Conservation (phyloP, 1,284 basidiomycete species). For the Tilletia setariae region DNA sequence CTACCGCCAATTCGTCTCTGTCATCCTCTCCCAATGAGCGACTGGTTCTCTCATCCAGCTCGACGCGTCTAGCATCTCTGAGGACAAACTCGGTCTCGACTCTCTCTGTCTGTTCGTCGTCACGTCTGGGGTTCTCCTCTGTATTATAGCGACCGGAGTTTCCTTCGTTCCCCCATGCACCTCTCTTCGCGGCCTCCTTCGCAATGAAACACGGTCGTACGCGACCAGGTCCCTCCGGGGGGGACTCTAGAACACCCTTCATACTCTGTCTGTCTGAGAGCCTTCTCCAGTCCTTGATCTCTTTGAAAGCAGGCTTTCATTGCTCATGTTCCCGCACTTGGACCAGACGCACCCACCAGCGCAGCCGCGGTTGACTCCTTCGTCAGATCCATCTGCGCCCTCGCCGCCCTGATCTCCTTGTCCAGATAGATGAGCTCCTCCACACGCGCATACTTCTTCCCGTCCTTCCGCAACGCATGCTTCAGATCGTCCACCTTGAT, state of each 20-base stretch:
- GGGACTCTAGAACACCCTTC: too few species aligned
- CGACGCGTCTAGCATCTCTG: background rate
- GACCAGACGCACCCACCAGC: background rate
- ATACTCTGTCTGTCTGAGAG: too few species aligned
- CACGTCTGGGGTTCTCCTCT: too few species aligned
- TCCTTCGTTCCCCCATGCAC: too few species aligned
- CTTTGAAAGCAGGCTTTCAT: too few species aligned
- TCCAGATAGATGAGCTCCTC: conserved; percentile 53
- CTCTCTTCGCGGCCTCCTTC: too few species aligned
- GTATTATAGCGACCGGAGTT: too few species aligned
- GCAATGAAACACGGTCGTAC: too few species aligned
- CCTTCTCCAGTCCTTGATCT: too few species aligned
- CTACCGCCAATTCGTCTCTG: conserved; percentile 91
- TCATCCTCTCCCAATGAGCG: conserved; percentile 64
- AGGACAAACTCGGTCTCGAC: background rate
- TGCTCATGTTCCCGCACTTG: too few species aligned
- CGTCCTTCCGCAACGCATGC: conserved; percentile 48
- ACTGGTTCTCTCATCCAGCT: background rate
- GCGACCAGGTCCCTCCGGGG: too few species aligned
- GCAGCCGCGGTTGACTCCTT: background rate
- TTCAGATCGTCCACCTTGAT: conserved; percentile 52
- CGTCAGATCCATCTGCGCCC: conserved; percentile 4
- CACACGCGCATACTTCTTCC: conserved; percentile 46
- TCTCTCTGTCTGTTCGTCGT: background rate
- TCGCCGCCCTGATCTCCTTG: conserved; percentile 48